phyloP scores from a whole-genome alignment of 1,139 yeast genomes.

The Pichia sp. region DNA sequence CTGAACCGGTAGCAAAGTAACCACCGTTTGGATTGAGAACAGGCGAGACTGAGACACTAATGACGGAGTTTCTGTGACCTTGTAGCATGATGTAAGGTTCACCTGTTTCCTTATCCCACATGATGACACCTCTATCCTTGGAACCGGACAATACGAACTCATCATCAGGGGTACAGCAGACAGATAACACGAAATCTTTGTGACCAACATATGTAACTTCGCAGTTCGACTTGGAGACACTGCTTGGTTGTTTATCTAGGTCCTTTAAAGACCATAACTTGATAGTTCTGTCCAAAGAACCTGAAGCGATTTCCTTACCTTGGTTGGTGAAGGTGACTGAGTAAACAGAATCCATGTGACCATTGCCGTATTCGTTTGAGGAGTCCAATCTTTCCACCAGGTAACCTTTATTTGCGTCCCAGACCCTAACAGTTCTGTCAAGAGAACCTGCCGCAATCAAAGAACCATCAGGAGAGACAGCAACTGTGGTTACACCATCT shows the following conservation, averaged over 20 bases:
- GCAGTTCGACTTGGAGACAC: constrained; percentile 55
- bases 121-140: constrained; percentile 93
- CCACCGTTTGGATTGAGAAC: constrained; percentile 59
- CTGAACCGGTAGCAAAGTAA: constrained; percentile 94
- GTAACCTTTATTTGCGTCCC: constrained; percentile 95
- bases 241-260: constrained; percentile 40
- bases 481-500: constrained; percentile 97
- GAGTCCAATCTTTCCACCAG: constrained; percentile 90
- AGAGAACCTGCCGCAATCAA: constrained; percentile 95
- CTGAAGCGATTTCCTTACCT: constrained; percentile 90
- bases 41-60: constrained; percentile 75
- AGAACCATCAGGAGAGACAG: constrained; percentile 93
- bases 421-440: constrained; percentile 92
- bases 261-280: constrained; percentile 87
- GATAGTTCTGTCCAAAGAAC: constrained; percentile 93
- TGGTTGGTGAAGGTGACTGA: constrained; percentile 90
- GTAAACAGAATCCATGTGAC: constrained; percentile 95
- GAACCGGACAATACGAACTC: constrained; percentile 92
- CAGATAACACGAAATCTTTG: constrained; percentile 91
- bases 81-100: constrained; percentile 93
- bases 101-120: constrained; percentile 93
- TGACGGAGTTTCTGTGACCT: constrained; percentile 95
- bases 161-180: constrained; percentile 91
- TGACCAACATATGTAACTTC: constrained; percentile 95
- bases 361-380: constrained; percentile 81